Evolutionary conservation across 352 stramenopile species (phyloP).

Genomic region (Vaucheria bursata): DNA sequence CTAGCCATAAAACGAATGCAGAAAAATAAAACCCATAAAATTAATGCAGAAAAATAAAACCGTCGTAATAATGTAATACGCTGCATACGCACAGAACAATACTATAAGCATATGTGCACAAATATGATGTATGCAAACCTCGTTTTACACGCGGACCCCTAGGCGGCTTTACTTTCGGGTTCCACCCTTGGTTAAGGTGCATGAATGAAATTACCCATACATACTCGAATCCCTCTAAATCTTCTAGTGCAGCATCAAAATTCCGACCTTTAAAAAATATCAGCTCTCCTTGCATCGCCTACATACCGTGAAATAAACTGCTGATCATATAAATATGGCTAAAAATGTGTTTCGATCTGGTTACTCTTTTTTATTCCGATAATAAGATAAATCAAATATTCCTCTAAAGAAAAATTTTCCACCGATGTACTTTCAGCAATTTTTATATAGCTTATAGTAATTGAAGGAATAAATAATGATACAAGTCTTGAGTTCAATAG

Average conservation of each 20-base stretch:
- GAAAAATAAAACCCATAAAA: too few relatives aligned
- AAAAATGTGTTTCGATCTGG: too few relatives aligned
- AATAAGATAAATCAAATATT: too few relatives aligned
- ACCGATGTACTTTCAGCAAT: too few relatives aligned
- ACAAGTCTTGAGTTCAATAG: too few relatives aligned
- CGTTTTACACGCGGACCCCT: constrained; percentile 34
- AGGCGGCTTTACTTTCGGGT: constrained; percentile 43
- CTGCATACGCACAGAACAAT: background rate
- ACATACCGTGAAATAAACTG: background rate
- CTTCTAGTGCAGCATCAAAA: constrained; percentile 23
- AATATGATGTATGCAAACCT: background rate
- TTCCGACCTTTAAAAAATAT: constrained; percentile 29
- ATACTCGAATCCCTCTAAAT: constrained; percentile 50
- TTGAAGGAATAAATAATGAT: too few relatives aligned
- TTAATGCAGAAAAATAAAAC: background rate
- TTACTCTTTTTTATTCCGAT: too few relatives aligned
- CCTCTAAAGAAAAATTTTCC: too few relatives aligned
- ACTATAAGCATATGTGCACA: too few relatives aligned
- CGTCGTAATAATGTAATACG: background rate
- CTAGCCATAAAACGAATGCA: too few relatives aligned
- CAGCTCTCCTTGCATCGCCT: constrained; percentile 28
- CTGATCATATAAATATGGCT: too few relatives aligned
- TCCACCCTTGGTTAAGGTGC: constrained; percentile 51
- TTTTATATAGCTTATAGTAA: too few relatives aligned
- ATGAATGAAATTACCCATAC: constrained; percentile 50